A percentile compares a stretch with the other conserved stretches of the same genome.
Conservation (phyloP, 768 basidiomycete species). For the Xanthoconium purpureum region DNA sequence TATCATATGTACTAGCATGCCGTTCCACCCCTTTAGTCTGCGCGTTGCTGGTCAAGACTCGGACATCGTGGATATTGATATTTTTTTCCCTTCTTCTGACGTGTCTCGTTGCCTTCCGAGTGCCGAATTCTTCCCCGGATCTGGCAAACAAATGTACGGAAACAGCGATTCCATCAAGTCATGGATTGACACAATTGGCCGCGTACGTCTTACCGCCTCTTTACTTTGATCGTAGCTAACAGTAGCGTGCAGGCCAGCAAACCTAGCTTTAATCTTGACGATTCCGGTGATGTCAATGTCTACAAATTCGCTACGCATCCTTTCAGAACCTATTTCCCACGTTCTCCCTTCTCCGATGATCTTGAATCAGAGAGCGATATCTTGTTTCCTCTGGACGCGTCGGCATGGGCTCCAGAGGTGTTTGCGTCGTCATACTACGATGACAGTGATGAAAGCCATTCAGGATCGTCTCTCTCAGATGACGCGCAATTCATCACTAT, state of each 20-base stretch:
- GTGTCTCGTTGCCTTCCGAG: not conserved
- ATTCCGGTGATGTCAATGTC: not conserved
- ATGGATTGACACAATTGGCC: slow-evolving; percentile 27
- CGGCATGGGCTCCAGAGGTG: slow-evolving; percentile 20
- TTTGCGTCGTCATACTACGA: slow-evolving; percentile 13
- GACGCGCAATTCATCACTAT: slow-evolving; percentile 41
- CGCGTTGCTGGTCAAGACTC: slow-evolving; percentile 31
- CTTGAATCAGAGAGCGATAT: slow-evolving; percentile 19
- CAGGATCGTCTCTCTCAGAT: slow-evolving; percentile 19
- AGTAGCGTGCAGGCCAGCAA: slow-evolving; percentile 13
- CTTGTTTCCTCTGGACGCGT: slow-evolving; percentile 13
- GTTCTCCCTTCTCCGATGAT: slow-evolving; percentile 25
- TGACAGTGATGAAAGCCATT: slow-evolving; percentile 21
- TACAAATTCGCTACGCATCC: slow-evolving; percentile 20
- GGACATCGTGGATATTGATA: slow-evolving; percentile 10
- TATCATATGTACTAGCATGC: slow-evolving; percentile 17
- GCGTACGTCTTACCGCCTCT: slow-evolving; percentile 14
- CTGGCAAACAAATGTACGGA: slow-evolving; percentile 23
- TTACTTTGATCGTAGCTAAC: not conserved
- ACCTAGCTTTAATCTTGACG: not conserved
- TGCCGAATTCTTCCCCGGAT: slow-evolving; percentile 6
- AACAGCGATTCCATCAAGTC: slow-evolving; percentile 22
- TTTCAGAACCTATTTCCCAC: slow-evolving; percentile 9
- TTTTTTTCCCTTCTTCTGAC: slow-evolving; percentile 14
- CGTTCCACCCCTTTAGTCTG: slow-evolving; percentile 14